Evolutionary conservation across 192 early-diverging fungal species (phyloP).

Genomic region (Umbelopsis isabellina): DNA sequence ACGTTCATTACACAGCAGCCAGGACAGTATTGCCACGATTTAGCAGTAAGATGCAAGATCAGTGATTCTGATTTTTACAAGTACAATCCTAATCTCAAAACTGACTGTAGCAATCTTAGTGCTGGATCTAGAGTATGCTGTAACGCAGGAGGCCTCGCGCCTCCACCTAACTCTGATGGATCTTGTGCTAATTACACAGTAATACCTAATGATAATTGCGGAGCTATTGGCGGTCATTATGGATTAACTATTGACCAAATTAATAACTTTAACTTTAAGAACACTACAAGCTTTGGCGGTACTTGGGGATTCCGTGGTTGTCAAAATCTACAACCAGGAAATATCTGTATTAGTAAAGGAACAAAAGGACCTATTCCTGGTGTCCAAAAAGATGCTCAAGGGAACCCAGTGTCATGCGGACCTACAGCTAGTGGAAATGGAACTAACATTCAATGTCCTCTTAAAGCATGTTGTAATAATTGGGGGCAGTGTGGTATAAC

Average conservation of each 20-base stretch:
- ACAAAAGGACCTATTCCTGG: background rate
- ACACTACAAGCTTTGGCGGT: background rate
- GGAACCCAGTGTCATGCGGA: background rate
- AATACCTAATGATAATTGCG: background rate
- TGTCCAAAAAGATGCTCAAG: background rate
- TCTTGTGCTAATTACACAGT: background rate
- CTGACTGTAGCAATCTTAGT: background rate
- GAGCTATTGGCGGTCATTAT: background rate
- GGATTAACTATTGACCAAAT: background rate
- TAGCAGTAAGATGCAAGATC: background rate
- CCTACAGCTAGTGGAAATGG: background rate
- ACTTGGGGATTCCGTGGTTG: background rate
- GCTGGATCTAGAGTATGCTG: background rate
- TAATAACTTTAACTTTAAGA: background rate
- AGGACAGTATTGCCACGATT: background rate
- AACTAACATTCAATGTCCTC: conserved; percentile 23
- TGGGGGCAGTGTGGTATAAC: conserved; percentile 23
- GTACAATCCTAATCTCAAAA: background rate
- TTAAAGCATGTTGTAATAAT: conserved; percentile 29
- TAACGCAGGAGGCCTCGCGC: background rate
- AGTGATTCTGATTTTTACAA: background rate
- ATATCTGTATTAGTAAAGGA: conserved; percentile 2
- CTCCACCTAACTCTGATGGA: background rate
- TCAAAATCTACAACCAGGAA: background rate
- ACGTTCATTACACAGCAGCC: background rate